phyloP scores from a whole-genome alignment of 2,329 filamentous ascomycete genomes.

The Bimuria novae-zelandiae region DNA sequence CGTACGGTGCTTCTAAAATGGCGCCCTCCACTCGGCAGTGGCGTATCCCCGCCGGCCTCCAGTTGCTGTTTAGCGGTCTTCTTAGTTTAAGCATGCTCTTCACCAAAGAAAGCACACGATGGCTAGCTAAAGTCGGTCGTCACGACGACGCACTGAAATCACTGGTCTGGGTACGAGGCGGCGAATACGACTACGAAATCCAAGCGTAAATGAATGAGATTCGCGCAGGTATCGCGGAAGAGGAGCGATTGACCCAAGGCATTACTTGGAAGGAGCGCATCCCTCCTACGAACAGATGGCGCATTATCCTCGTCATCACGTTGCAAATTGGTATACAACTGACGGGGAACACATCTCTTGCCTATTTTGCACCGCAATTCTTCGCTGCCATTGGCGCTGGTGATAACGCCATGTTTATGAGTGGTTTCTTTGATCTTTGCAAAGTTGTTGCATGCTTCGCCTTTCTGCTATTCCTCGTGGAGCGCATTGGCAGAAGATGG shows the following conservation, averaged over 20 bases:
- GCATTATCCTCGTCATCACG: conserved; percentile 5
- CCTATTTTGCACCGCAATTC: conserved; percentile 7
- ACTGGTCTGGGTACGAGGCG: conserved; percentile 58
- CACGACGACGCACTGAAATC: conserved; percentile 54
- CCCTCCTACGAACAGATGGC: conserved; percentile 7
- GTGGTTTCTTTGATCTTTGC: conserved; percentile 10
- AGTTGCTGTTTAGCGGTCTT: conserved; percentile 55
- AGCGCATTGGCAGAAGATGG: conserved; percentile 6
- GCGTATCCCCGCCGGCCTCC: conserved; percentile 56
- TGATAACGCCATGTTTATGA: not conserved
- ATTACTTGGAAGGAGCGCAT: conserved; percentile 8
- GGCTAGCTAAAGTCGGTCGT: conserved; percentile 54
- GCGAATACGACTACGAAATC: conserved; percentile 18
- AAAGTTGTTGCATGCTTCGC: conserved; percentile 10
- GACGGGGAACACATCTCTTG: not conserved
- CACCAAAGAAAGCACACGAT: conserved; percentile 54
- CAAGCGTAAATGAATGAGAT: conserved; percentile 8
- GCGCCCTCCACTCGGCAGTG: conserved; percentile 54
- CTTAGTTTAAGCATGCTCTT: conserved; percentile 56
- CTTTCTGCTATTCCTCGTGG: conserved; percentile 12
- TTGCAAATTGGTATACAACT: conserved; percentile 4
- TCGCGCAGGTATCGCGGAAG: conserved; percentile 5
- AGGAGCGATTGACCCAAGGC: conserved; percentile 4
- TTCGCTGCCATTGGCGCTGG: conserved; percentile 9
- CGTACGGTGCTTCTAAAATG: conserved; percentile 51